A percentile compares a stretch with the other conserved stretches of the same genome.
These are phyloP conservation scores for Saccharomycopsis sp. DNA, from an alignment of 805 yeast species.

Conservation along the genomic window DNA sequence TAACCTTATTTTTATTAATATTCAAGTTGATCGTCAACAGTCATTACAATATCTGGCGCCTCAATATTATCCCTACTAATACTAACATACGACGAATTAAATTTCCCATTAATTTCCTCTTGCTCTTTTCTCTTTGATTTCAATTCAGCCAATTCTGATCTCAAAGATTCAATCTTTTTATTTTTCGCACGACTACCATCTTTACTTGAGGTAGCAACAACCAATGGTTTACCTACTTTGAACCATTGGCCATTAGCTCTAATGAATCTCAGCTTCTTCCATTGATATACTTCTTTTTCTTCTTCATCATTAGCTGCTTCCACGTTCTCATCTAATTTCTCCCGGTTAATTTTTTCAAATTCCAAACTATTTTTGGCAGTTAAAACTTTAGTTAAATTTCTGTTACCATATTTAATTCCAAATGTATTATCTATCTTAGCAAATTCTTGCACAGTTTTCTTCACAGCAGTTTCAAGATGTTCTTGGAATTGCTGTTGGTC, in stretches of 20 bases:
- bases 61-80: too few species aligned
- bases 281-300: not conserved
- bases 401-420: constrained; percentile 18
- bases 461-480: not conserved
- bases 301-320: not conserved
- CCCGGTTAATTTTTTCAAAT: not conserved
- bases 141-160: too few species aligned
- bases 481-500: not conserved
- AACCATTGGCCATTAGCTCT: constrained; percentile 11
- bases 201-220: too few species aligned
- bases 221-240: too few species aligned
- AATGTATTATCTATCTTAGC: constrained; percentile 6
- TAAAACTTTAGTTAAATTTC: constrained; percentile 17
- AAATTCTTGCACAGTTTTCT: not conserved
- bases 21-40: too few species aligned
- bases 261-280: constrained; percentile 14
- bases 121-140: not conserved
- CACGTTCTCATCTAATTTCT: not conserved
- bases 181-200: too few species aligned
- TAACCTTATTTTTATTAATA: too few species aligned
- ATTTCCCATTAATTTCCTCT: not conserved
- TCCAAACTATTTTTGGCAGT: constrained; percentile 2
- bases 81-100: not conserved
- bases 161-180: too few species aligned
- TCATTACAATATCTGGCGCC: too few species aligned